Base-by-base conservation (phyloP, 23 red algal genomes). In the Cyanidiococcus yangmingshanensis region DNA sequence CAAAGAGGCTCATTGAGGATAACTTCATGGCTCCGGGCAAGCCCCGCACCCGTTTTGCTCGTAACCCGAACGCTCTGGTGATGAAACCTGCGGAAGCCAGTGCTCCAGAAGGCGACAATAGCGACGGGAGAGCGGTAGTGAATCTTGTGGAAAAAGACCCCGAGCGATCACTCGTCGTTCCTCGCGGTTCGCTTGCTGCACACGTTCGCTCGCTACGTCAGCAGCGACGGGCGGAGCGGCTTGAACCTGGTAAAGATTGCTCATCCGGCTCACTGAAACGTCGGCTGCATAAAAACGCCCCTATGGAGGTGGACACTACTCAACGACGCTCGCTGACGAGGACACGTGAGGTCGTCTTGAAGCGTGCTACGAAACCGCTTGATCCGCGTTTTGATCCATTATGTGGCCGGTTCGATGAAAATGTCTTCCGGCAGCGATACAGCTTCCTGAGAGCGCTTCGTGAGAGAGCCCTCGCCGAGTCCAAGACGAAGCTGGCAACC, bases 311-410 rank as follows among this genome's bases (percentile, higher is more conserved):
- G 63, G n/a, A 25, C 7, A 29, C 32, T 7, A 12, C 12, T 7
- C 16, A 30, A 7, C 3, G 27, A 30, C 63, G 7, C 21, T 35
- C n/a, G 3, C 7, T 29, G 63, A 7, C 12, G 27, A 71, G 7
- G 12, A 29, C 63, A 12, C 63, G n/a, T 7, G 12, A 71, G 27
- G 63, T 71, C 7, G 63, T 71, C 3, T 17, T 2, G 12, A 12
- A 35, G 63, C n/a, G n/a, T 12, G 63, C 7, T 71, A 7, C 21
- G 63, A 71, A 71, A 71, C 63, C 63, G 63, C 3, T 71, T 35
- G 63, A 71, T 35, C 63, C 63, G 7, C 63, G 63, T 12, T 71
- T 71, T 35, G 63, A 71, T 7, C 21, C 63, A 29, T 7, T 71
- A 2, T 32, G 63, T 30, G 63, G 63, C 21, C 63, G 63, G 7